A percentile compares a stretch with the other conserved stretches of the same genome.
Evolutionary conservation across 2,329 filamentous ascomycete species (phyloP).

Genomic region (Onygenales sp.): DNA sequence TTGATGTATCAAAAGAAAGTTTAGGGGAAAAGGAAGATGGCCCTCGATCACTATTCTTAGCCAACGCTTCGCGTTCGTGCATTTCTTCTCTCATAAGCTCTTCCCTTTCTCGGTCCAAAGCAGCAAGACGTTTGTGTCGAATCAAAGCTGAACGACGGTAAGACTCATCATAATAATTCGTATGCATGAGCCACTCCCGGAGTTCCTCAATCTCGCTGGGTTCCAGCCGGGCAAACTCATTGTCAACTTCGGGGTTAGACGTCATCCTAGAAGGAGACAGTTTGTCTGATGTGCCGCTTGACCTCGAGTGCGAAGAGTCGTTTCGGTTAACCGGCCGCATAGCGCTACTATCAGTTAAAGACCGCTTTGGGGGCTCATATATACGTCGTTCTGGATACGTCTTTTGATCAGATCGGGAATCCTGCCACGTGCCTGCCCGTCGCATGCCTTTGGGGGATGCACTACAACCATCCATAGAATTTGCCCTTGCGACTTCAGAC

Average conservation of each 20-base stretch:
- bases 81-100: slow-evolving; percentile 11
- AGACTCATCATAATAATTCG: slow-evolving; percentile 23
- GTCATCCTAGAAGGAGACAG: background rate
- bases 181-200: slow-evolving; percentile 27
- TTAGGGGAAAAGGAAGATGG: background rate
- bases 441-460: background rate
- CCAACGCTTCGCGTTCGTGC: slow-evolving; percentile 8
- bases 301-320: background rate
- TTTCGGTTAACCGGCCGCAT: background rate
- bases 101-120: slow-evolving; percentile 22
- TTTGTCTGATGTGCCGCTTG: background rate
- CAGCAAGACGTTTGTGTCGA: slow-evolving; percentile 17
- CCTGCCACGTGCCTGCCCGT: background rate
- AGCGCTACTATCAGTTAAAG: background rate
- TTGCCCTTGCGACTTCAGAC: background rate
- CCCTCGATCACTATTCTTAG: slow-evolving; percentile 1
- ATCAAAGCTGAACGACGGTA: slow-evolving; percentile 19
- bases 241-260: slow-evolving; percentile 2
- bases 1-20: background rate
- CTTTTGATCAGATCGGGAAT: slow-evolving; percentile 4
- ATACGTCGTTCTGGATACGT: slow-evolving; percentile 12
- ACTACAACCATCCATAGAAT: background rate
- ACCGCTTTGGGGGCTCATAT: slow-evolving; percentile 7
- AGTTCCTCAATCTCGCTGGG: slow-evolving; percentile 16
- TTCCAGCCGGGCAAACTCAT: slow-evolving; percentile 10